These are phyloP conservation scores for Cardiospermum halicacabum DNA, from an alignment of 345 rosid species.

Conservation along the genomic window DNA sequence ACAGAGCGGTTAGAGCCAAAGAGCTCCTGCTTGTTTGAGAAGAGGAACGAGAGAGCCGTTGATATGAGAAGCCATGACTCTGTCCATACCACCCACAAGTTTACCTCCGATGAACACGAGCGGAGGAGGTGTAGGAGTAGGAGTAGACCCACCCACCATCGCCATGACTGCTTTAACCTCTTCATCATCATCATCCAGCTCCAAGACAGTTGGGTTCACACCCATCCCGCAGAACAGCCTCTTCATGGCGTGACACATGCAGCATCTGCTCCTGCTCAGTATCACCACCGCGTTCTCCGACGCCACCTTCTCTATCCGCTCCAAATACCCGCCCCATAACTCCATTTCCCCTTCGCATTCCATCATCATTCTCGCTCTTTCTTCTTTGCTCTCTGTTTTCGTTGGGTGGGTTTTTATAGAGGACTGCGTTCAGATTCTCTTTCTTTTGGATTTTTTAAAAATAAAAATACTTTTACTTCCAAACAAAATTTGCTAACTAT, in stretches of 20 bases:
- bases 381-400: no score
- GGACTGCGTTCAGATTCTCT: no score
- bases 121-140: slow-evolving; percentile 75
- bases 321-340: slow-evolving; percentile 41
- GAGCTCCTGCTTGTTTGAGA: slow-evolving; percentile 88
- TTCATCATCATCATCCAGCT: slow-evolving; percentile 76
- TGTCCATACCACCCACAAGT: slow-evolving; percentile 85
- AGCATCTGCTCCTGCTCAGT: slow-evolving; percentile 83
- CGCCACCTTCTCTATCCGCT: slow-evolving; percentile 60
- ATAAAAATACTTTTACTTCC: no score
- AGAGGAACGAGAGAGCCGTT: slow-evolving; percentile 93
- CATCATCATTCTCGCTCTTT: no score
- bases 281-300: slow-evolving; percentile 88
- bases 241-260: slow-evolving; percentile 96
- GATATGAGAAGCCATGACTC: slow-evolving; percentile 92
- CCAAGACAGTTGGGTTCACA: slow-evolving; percentile 82
- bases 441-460: no score
- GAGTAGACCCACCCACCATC: slow-evolving; percentile 49
- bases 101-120: slow-evolving; percentile 93
- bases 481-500: no score
- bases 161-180: slow-evolving; percentile 66
- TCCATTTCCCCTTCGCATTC: no score
- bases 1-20: slow-evolving; percentile 57
- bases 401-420: no score
- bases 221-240: slow-evolving; percentile 88